Conservation (phyloP, 2,329 filamentous ascomycete genomes). For the Pseudogymnoascus sp. region DNA sequence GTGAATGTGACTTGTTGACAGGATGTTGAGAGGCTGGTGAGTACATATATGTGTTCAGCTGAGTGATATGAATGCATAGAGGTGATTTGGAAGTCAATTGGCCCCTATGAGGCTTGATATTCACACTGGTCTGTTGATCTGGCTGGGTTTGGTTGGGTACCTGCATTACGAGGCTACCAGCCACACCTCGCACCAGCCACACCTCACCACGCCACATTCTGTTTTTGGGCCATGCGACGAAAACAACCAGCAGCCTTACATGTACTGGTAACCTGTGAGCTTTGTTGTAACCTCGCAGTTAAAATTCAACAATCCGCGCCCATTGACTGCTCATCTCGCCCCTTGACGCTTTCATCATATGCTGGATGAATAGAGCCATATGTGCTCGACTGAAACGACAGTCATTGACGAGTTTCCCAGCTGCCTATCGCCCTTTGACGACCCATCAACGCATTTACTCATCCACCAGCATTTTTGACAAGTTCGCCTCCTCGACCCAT, state of each 20-base stretch:
- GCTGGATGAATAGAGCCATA: slow-evolving; percentile 28
- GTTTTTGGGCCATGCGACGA: slow-evolving; percentile 4
- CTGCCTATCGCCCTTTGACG: slow-evolving; percentile 16
- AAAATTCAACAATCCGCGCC: not conserved
- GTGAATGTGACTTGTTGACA: too few relatives aligned
- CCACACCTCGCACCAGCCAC: not conserved
- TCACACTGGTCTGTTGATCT: not conserved
- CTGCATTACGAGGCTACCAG: not conserved
- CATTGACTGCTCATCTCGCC: not conserved
- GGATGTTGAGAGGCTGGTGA: not conserved
- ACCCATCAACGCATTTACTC: not conserved
- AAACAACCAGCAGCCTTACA: slow-evolving; percentile 6
- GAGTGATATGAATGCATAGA: not conserved
- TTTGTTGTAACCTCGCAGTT: slow-evolving; percentile 1
- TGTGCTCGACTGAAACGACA: slow-evolving; percentile 24
- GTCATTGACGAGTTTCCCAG: slow-evolving; percentile 25
- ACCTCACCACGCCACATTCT: not conserved
- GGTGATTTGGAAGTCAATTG: not conserved
- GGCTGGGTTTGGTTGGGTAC: not conserved
- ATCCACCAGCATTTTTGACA: not conserved
- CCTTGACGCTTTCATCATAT: slow-evolving; percentile 8
- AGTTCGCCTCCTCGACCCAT: not conserved
- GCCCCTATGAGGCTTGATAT: not conserved
- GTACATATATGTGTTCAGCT: not conserved
- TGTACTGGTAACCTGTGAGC: not conserved